phyloP scores from a whole-genome alignment of 768 basidiomycete species.

The Hericium erinaceus region DNA sequence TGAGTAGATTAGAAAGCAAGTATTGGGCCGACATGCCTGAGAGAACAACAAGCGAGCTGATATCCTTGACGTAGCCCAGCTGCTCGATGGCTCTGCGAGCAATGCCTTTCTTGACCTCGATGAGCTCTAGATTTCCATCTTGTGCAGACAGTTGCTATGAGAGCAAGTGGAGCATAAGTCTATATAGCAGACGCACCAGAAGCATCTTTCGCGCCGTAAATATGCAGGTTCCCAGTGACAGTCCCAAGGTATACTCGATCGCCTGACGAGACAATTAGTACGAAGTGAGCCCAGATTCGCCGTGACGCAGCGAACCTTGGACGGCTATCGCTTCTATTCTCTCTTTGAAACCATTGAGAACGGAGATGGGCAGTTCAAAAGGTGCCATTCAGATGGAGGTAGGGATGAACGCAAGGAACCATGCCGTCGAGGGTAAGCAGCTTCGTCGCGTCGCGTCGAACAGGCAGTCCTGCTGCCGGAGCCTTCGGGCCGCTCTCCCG shows the following conservation, averaged over 20 bases:
- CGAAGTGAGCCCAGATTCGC: not conserved
- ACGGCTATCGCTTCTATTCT: conserved; percentile 8
- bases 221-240: conserved; percentile 41
- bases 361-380: conserved; percentile 7
- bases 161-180: not conserved
- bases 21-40: conserved; percentile 47
- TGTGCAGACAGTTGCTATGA: not conserved
- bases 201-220: conserved; percentile 38
- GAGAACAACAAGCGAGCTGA: conserved; percentile 77
- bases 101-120: conserved; percentile 61
- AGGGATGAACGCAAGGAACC: not conserved
- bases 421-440: no score
- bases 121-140: conserved; percentile 29
- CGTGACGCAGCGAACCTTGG: conserved; percentile 3
- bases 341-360: conserved; percentile 12
- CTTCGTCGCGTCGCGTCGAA: no score
- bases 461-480: no score
- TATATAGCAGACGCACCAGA: conserved; percentile 22
- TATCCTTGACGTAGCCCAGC: conserved; percentile 74
- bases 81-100: conserved; percentile 76
- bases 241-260: conserved; percentile 58
- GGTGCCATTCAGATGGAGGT: conserved; percentile 8
- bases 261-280: conserved; percentile 21
- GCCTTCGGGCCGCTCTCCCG: no score
- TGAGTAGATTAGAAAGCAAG: not conserved